Evolutionary conservation across 176 grass and related monocot species (phyloP).

Genomic region (Musa acuminata): DNA sequence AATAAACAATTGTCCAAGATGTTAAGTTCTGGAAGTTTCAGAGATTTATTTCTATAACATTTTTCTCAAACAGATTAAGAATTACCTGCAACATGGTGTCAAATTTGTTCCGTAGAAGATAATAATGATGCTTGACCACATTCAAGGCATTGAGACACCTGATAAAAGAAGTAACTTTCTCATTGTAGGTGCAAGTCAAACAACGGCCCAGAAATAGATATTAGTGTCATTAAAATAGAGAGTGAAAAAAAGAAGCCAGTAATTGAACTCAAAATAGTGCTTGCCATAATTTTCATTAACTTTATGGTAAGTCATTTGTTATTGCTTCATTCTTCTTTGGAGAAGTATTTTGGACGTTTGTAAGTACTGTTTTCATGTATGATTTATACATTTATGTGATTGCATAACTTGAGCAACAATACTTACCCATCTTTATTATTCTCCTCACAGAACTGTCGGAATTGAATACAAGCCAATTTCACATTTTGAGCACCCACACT

Average conservation of each 20-base stretch:
- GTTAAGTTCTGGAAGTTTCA: conserved; percentile 5
- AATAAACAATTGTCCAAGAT: not conserved
- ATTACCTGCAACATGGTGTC: conserved; percentile 73
- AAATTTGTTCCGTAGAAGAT: conserved; percentile 48
- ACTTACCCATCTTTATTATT: conserved; percentile 49
- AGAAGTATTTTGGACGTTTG: too few species aligned
- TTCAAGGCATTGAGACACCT: conserved; percentile 53
- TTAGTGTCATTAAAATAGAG: not conserved
- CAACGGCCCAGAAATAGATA: not conserved
- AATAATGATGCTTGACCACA: conserved; percentile 55
- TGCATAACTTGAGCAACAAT: not conserved
- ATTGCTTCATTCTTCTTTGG: not conserved
- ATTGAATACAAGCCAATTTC: conserved; percentile 41
- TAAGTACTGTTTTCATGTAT: not conserved
- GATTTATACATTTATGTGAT: not conserved
- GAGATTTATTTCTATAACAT: not conserved
- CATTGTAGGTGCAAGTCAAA: not conserved
- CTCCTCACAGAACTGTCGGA: conserved; percentile 46
- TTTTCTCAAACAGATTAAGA: not conserved
- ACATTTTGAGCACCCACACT: conserved; percentile 82
- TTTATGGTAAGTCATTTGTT: not conserved
- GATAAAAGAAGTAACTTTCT: not conserved
- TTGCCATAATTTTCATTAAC: too few species aligned
- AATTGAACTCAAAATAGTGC: too few species aligned
- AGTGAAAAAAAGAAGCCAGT: not conserved